Conservation (phyloP, 495 filamentous ascomycete species). For the Aspergillus ellipticus region DNA sequence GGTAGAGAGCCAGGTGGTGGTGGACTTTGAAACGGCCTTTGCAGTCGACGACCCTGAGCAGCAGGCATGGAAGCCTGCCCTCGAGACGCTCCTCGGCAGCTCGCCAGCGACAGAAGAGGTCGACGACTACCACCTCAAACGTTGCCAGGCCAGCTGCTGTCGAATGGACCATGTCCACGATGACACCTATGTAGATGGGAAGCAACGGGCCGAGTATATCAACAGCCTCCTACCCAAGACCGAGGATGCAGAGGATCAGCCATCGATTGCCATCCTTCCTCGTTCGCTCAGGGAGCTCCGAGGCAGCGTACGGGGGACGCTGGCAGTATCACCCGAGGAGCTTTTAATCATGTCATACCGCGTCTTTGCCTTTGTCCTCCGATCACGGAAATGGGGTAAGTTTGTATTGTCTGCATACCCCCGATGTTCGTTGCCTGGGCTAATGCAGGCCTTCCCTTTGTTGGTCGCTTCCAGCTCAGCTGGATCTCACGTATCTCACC, state of each 20-base stretch:
- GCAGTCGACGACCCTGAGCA: conserved; percentile 4
- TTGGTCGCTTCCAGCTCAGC: conserved; percentile 11
- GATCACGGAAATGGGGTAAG: conserved; percentile 39
- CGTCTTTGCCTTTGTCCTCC: conserved; percentile 41
- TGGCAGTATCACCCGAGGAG: conserved; percentile 15
- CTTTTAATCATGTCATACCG: conserved; percentile 37
- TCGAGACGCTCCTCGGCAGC: neutral
- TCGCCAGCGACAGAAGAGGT: neutral
- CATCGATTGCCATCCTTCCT: conserved; percentile 18
- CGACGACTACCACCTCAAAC: neutral
- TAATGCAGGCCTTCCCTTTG: neutral
- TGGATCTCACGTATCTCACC: conserved; percentile 21
- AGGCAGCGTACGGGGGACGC: neutral
- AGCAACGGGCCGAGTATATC: conserved; percentile 27
- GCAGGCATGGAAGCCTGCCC: conserved; percentile 12
- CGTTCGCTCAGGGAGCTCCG: neutral
- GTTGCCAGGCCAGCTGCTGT: conserved; percentile 22
- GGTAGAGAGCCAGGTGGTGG: conserved; percentile 48
- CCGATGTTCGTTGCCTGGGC: neutral
- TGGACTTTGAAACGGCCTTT: conserved; percentile 46
- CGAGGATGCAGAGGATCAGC: conserved; percentile 1
- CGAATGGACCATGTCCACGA: conserved; percentile 15
- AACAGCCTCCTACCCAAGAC: conserved; percentile 14
- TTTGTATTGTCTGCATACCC: neutral
- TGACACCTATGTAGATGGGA: conserved; percentile 30